Base-by-base conservation (phyloP, 2,329 filamentous ascomycete species). In the Microdochium bolleyi region DNA sequence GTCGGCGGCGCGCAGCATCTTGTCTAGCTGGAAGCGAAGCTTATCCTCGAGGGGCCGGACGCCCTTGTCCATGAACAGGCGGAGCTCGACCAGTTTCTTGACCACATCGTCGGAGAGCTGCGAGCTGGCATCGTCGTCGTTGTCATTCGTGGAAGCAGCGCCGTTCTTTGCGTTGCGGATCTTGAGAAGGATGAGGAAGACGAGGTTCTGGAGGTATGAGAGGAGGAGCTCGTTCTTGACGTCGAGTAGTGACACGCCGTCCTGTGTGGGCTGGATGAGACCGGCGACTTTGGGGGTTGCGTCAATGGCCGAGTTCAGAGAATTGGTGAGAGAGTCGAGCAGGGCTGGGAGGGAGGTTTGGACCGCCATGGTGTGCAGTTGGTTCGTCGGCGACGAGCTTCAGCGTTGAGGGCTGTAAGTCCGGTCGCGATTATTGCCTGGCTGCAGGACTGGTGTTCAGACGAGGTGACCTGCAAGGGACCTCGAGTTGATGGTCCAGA, bases 161-260 rank as follows among this genome's bases (percentile, higher is more conserved):
- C 53, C 57, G 58, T 64, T 54, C 55, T 66, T 62, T 32, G 70
- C 55, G 64, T 84, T 83, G 54, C 89, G 83, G 21, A 97, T 70
- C 64, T 95, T 92, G 37, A 95, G 71, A 1, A 96, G 74, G 48
- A 95, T 87, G 41, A 96, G 74, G 61, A 95, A 95, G 48, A 94
- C 89, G 3, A 97, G 82, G 63, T 96, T 95, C 64, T 99, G 92
- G 0, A 99, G 78, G 70, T 99, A 99, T 3, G 92, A 92, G 38
- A 99, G 84, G 19, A 99, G 84, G n/a, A 99, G 79, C 67, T 99
- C 94, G 71, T 95, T 97, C 74, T 99, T 99, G 58, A 89, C 84
- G 66, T 97, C 91, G 63, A 99, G 85, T 1, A 99, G 83, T 0
- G 94, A 96, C 54, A 99, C 94, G 64, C 94, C 92, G 62, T 96